Evolutionary conservation across 345 rosid species (phyloP).

Genomic region (Brassica juncea): DNA sequence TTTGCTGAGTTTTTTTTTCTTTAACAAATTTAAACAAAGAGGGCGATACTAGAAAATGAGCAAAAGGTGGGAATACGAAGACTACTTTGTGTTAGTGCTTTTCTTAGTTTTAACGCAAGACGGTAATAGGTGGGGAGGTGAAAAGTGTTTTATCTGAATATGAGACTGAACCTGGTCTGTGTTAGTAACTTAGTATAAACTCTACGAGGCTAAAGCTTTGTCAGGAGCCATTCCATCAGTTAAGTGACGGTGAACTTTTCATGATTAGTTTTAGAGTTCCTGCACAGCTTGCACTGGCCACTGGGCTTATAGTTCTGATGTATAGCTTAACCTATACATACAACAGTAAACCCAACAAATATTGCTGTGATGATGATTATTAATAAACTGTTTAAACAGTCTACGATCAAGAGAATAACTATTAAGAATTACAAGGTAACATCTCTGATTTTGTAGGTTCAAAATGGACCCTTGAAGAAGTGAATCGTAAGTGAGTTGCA

Average conservation of each 20-base stretch:
- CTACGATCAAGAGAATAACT: neutral
- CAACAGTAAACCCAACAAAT: neutral
- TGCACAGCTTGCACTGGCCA: neutral
- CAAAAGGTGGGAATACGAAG: too few species aligned
- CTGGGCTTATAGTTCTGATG: neutral
- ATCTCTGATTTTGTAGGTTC: neutral
- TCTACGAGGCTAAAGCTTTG: neutral
- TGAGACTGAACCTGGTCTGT: neutral
- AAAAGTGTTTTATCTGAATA: too few species aligned
- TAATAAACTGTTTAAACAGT: neutral
- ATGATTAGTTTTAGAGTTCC: neutral
- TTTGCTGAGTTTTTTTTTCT: too few species aligned
- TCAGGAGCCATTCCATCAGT: neutral
- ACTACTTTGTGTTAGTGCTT: too few species aligned
- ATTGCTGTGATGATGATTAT: slow-evolving; percentile 1
- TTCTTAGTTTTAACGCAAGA: neutral
- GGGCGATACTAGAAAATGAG: too few species aligned
- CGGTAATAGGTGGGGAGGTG: neutral
- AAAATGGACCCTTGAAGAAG: neutral
- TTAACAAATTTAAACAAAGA: too few species aligned
- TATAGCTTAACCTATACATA: neutral
- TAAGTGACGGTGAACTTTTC: neutral
- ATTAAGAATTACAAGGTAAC: slow-evolving; percentile 6
- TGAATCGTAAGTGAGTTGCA: slow-evolving; percentile 9
- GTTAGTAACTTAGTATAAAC: neutral